phyloP scores from a whole-genome alignment of 306 rosid genomes.

The Potentilla sterilis region DNA sequence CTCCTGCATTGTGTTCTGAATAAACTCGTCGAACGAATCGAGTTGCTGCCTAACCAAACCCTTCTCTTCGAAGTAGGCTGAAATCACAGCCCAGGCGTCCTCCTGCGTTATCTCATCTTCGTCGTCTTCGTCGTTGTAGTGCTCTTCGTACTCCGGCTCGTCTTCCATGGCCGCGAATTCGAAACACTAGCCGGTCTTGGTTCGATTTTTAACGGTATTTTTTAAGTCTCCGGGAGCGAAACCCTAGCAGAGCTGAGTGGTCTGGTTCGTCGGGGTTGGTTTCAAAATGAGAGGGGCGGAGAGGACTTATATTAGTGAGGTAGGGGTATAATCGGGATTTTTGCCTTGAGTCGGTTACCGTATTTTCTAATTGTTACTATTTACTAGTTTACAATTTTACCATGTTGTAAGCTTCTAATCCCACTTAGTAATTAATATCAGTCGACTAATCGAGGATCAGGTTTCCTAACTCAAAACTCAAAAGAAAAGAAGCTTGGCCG shows the following conservation, averaged over 20 bases:
- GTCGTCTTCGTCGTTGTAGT: constrained; percentile 62
- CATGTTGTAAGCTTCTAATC: no score
- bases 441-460: no score
- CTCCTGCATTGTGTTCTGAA: constrained; percentile 96
- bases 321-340: background rate
- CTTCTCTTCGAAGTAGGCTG: constrained; percentile 94
- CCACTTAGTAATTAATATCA: no score
- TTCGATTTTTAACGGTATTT: no score
- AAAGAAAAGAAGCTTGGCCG: no score
- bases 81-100: constrained; percentile 96
- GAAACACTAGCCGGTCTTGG: background rate
- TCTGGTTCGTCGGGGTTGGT: background rate
- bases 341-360: background rate
- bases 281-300: background rate
- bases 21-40: constrained; percentile 94
- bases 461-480: no score
- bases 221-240: background rate
- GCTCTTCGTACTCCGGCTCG: constrained; percentile 68
- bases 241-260: constrained; percentile 1
- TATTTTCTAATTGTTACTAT: background rate
- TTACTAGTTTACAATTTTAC: no score
- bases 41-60: constrained; percentile 94
- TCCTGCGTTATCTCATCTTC: constrained; percentile 91
- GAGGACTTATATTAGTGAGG: background rate
- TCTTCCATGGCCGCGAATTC: constrained; percentile 52